Evolutionary conservation across 495 filamentous ascomycete genomes (phyloP), one percentile per base, ranked within the genome.

Genomic region (Immersiella caudata): DNA sequence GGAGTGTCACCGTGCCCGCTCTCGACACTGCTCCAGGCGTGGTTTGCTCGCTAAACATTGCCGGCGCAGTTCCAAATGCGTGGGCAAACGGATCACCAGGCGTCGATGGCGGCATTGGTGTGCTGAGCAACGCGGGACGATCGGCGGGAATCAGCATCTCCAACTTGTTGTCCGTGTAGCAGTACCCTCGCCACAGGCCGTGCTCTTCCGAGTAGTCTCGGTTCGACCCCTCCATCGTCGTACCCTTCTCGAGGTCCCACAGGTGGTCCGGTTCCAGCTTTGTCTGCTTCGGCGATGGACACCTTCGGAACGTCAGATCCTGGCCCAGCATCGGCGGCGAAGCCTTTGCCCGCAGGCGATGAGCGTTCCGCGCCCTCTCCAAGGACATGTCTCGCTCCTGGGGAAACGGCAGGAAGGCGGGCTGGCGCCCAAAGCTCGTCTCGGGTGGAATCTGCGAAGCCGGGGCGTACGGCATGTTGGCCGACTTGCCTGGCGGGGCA

Each of bases 251-350:
- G 21, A 71, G 60, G 22, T 76, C 73, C 75, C 73, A 78, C n/a
- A 79, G 73, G 55, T 85, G 82, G 49, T 86, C 75, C 22, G 88
- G 85, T 67, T 96, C 91, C 74, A 93, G 89, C 64, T 90, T 84
- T 27, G 93, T 94, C n/a, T 84, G 85, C 70, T 91, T 87, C 0
- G 94, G 94, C 12, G 93, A 95, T 0, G 82, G 79, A 74, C 91
- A 95, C 69, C 85, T 85, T 4, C 91, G 90, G 71, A 97, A 92
- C 22, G 82, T 79, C 60, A 97, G 82, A 63, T 94, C 90, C 25
- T 78, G 68, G 51, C 94, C 94, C 7, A 96, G 86, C 92, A 97
- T 94, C 2, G 93, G 94, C 20, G 94, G 93, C 78, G 88, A 84
- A 83, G 86, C 65, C 26, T 68, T 73, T 74, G 76, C 60, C 76